Base-by-base conservation (phyloP, 805 yeast genomes). In the Saccharomycopsis schoenii region DNA sequence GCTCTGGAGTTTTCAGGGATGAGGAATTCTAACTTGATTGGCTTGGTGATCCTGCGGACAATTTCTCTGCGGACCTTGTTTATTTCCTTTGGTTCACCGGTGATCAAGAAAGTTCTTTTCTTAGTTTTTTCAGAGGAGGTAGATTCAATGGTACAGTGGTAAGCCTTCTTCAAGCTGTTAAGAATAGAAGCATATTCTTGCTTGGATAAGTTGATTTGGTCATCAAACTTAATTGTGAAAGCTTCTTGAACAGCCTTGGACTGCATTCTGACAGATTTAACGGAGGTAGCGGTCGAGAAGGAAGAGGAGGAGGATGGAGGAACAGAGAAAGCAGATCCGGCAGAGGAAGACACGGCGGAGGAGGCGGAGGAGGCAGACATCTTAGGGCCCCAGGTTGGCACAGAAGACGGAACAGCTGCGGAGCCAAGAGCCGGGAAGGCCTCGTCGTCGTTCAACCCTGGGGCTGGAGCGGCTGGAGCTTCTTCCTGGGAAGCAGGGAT, bases 1-100 rank as follows among this genome's bases (percentile, higher is more conserved):
- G 96, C 80, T 73, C 94, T 82, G 62, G 89, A 79, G 66, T 81
- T 82, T 14, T 92, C 81, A 39, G 98, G 97, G 59, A 92, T 82
- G 37, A 78, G 71, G 69, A 92, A 81, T 37, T 77, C 73, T 56
- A 82, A 74, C 5, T 74, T 75, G 61, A 86, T 82, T 60, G 96
- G 96, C 71, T 85, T 86, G 43, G 96, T 85, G 70, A 93, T 79
- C 67, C 83, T 86, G 69, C 83, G 85, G 63, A 88, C 80, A 61
- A 93, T 79, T 65, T 87, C 88, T 65, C 89, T 81, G 72, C 85
- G 86, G 61, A 96, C 97, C 55, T 73, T 75, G 60, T 76, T 78
- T 60, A 89, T 91, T 59, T 82, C 81, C 15, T 76, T 82, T 29
- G 85, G 81, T 62, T 80, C 78, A 68, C 97, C 98, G 67, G 85